phyloP scores from a whole-genome alignment of 148 eudicot species.

The Chenopodium quinoa region DNA sequence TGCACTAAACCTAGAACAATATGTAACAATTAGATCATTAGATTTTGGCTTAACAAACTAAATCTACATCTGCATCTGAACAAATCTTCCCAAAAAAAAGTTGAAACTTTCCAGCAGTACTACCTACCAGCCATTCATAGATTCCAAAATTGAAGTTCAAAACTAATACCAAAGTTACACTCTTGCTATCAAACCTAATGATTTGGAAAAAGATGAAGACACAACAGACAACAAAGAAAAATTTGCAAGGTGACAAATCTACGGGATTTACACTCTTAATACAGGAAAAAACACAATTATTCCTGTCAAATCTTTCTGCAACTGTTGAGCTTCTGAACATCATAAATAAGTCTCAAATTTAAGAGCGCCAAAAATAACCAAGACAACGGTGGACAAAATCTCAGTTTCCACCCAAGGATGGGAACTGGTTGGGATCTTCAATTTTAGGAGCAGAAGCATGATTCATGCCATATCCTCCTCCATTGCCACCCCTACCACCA shows the following conservation, averaged over 20 bases:
- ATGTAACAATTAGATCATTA: not conserved
- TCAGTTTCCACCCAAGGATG: slow-evolving; percentile 51
- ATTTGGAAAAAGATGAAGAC: not conserved
- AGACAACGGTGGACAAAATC: slow-evolving; percentile 13
- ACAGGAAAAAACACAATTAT: slow-evolving; percentile 32
- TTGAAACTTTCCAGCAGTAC: not conserved
- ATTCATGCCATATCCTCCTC: slow-evolving; percentile 34
- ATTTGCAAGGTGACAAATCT: slow-evolving; percentile 26
- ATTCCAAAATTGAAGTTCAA: slow-evolving; percentile 13
- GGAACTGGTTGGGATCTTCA: slow-evolving; percentile 48
- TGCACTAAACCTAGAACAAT: no score
- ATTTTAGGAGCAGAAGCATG: slow-evolving; percentile 41
- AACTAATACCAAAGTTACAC: slow-evolving; percentile 23
- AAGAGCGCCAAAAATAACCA: slow-evolving; percentile 29
- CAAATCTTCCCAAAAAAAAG: not conserved
- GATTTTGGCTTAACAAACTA: not conserved
- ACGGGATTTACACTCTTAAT: slow-evolving; percentile 38
- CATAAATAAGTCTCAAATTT: slow-evolving; percentile 11
- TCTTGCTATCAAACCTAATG: slow-evolving; percentile 15
- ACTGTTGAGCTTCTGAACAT: slow-evolving; percentile 23
- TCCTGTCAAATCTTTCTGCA: slow-evolving; percentile 25
- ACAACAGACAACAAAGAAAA: slow-evolving; percentile 17
- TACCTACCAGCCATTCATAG: not conserved
- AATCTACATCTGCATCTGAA: not conserved
- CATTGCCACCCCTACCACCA: slow-evolving; percentile 42